A percentile compares a stretch with the other conserved stretches of the same genome.
These are phyloP conservation scores for Punctularia strigosozonata DNA, from an alignment of 768 basidiomycete species.

Conservation along the genomic window DNA sequence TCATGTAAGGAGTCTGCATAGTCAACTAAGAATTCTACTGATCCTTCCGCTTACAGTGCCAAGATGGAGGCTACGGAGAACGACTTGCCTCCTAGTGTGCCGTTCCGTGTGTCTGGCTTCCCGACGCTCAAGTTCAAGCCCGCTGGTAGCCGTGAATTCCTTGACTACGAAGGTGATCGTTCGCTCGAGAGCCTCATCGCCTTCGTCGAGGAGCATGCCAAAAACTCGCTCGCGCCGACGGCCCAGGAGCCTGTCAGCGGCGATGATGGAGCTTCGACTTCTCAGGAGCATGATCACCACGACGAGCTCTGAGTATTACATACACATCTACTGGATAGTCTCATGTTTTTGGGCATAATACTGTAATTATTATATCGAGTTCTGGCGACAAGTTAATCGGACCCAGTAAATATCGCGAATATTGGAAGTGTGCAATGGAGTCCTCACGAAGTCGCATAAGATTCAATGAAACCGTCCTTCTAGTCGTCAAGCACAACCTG, in stretches of 20 bases:
- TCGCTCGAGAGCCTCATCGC: constrained; percentile 76
- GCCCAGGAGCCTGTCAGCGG: background rate
- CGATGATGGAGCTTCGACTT: background rate
- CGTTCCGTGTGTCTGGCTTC: constrained; percentile 83
- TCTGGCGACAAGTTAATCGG: no score
- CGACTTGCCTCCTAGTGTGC: constrained; percentile 79
- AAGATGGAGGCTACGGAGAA: constrained; percentile 97
- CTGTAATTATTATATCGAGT: no score
- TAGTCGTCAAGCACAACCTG: constrained; percentile 72
- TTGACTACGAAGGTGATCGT: constrained; percentile 91
- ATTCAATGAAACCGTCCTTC: constrained; percentile 95
- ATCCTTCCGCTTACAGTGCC: constrained; percentile 39
- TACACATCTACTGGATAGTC: background rate
- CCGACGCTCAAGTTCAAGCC: constrained; percentile 96
- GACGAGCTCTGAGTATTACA: constrained; percentile 18
- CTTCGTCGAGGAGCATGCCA: constrained; percentile 73
- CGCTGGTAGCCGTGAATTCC: constrained; percentile 75
- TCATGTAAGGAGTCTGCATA: constrained; percentile 47
- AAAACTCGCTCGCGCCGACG: constrained; percentile 50
- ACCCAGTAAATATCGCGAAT: no score
- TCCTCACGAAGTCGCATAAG: constrained; percentile 98
- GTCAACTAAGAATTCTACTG: constrained; percentile 4
- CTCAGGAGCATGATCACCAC: constrained; percentile 1
- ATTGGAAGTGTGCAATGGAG: no score
- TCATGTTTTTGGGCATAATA: constrained; percentile 3